These are phyloP conservation scores for Rhododendron henanense DNA, from an alignment of 148 eudicot genomes.

Conservation along the genomic window DNA sequence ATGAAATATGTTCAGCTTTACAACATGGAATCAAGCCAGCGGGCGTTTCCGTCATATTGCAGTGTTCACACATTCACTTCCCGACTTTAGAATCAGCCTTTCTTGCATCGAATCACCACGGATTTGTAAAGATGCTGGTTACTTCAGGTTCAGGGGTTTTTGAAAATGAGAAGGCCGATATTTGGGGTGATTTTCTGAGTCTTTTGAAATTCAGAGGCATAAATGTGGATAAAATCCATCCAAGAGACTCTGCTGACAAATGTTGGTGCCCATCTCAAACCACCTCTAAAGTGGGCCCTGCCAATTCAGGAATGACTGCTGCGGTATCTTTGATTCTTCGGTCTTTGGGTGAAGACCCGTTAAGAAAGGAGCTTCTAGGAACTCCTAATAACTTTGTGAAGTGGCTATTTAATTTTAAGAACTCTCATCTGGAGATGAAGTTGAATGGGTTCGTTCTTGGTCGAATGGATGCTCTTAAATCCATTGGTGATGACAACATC, in stretches of 20 bases:
- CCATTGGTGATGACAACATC: constrained; percentile 32
- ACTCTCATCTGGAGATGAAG: constrained; percentile 54
- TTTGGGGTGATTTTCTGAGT: constrained; percentile 64
- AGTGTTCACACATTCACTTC: constrained; percentile 66
- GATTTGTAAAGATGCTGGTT: constrained; percentile 39
- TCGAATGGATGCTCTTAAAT: constrained; percentile 20
- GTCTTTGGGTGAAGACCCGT: constrained; percentile 80
- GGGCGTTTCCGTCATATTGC: constrained; percentile 74
- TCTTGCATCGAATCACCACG: constrained; percentile 40
- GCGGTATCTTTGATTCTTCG: constrained; percentile 60
- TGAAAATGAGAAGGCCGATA: constrained; percentile 34
- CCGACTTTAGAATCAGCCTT: constrained; percentile 51
- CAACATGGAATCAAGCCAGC: constrained; percentile 56
- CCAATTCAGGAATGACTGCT: constrained; percentile 42
- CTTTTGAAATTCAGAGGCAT: constrained; percentile 49
- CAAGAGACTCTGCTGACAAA: constrained; percentile 11
- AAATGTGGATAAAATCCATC: constrained; percentile 20
- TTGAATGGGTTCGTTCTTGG: constrained; percentile 44
- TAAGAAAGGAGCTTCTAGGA: constrained; percentile 64
- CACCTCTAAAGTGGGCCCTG: constrained; percentile 21
- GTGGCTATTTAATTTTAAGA: constrained; percentile 73
- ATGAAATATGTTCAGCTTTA: constrained; percentile 66
- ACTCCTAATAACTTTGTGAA: constrained; percentile 67
- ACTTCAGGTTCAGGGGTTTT: constrained; percentile 73
- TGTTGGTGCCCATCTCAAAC: constrained; percentile 70